phyloP scores from a whole-genome alignment of 139 green algal genomes.

The Micromonas commoda region DNA sequence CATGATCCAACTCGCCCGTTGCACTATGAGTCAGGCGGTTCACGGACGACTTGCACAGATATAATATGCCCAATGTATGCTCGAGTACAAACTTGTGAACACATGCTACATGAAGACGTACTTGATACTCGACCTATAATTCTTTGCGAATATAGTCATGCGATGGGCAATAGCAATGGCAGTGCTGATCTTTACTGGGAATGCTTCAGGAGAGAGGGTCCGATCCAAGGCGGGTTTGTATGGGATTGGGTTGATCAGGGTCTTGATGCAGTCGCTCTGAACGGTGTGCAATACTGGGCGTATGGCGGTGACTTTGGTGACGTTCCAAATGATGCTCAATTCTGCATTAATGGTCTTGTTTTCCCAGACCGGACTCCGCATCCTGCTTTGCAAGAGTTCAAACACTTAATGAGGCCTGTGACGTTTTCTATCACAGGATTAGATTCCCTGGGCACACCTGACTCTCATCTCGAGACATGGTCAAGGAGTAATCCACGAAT shows the following conservation, averaged over 20 bases:
- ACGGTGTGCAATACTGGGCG: conserved; percentile 58
- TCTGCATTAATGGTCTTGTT: conserved; percentile 85
- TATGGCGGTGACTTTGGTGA: conserved; percentile 95
- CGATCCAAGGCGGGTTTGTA: conserved; percentile 88
- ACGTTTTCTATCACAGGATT: not conserved
- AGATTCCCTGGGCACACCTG: not conserved
- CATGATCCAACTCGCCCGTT: conserved; percentile 46
- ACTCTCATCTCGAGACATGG: not conserved
- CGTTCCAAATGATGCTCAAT: conserved; percentile 78
- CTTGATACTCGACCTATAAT: conserved; percentile 66
- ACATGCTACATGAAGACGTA: not conserved
- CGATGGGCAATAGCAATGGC: conserved; percentile 94
- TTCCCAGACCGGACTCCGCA: conserved; percentile 39
- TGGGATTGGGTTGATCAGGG: conserved; percentile 98
- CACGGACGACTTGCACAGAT: conserved; percentile 73
- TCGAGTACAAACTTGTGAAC: conserved; percentile 35
- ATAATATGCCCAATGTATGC: conserved; percentile 96
- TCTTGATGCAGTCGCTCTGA: not conserved
- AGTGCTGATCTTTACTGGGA: conserved; percentile 88
- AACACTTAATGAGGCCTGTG: conserved; percentile 18
- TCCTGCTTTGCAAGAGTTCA: conserved; percentile 26
- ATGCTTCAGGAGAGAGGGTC: conserved; percentile 53
- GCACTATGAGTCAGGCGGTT: conserved; percentile 75
- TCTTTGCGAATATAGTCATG: conserved; percentile 87
- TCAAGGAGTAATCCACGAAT: not conserved